Evolutionary conservation across 2,329 filamentous ascomycete genomes (phyloP).

Genomic region (Hansfordia pulvinata): DNA sequence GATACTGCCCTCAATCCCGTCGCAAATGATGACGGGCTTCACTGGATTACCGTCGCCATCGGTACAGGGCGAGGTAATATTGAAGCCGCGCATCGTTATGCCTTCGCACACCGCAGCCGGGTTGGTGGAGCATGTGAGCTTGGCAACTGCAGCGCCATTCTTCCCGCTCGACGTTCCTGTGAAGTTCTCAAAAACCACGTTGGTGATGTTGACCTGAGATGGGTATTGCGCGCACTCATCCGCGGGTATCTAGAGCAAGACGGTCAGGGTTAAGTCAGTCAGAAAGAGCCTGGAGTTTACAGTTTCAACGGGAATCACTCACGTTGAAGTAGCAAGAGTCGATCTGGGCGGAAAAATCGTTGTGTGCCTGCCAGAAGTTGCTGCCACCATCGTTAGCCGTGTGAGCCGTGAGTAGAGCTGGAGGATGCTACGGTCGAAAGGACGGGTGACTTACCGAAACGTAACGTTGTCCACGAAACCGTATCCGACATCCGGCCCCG

Average conservation of each 20-base stretch:
- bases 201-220: conserved; percentile 42
- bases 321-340: conserved; percentile 52
- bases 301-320: conserved; percentile 9
- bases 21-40: conserved; percentile 35
- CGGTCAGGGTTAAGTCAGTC: not conserved
- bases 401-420: too few species aligned
- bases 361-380: conserved; percentile 44
- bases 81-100: conserved; percentile 39
- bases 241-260: conserved; percentile 23
- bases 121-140: conserved; percentile 39
- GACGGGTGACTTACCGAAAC: conserved; percentile 24
- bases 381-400: conserved; percentile 19
- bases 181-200: conserved; percentile 45
- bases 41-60: too few species aligned
- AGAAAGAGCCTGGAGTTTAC: not conserved
- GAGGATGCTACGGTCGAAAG: too few species aligned
- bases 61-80: conserved; percentile 34
- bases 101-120: conserved; percentile 38
- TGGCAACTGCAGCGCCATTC: conserved; percentile 37
- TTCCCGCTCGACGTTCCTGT: conserved; percentile 41
- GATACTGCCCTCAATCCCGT: conserved; percentile 28
- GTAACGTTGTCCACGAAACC: conserved; percentile 49
- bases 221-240: conserved; percentile 38
- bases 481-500: conserved; percentile 40
- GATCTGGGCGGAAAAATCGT: conserved; percentile 41